These are phyloP conservation scores for Spinacia oleracea DNA, from an alignment of 179 eudicot species.

Conservation along the genomic window DNA sequence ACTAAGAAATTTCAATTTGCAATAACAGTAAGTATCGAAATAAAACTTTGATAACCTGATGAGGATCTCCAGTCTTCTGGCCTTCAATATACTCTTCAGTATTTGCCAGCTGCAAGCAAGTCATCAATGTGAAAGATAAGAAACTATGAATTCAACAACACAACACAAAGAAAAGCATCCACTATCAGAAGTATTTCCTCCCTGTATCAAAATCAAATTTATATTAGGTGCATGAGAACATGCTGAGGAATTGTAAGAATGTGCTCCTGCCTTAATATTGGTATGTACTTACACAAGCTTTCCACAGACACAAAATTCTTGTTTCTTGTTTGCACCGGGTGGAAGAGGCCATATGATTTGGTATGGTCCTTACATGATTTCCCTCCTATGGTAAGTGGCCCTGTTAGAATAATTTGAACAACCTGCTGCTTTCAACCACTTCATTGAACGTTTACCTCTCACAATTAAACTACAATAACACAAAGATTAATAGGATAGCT, in stretches of 20 bases:
- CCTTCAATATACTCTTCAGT: constrained; percentile 84
- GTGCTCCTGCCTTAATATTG: not conserved
- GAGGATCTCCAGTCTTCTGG: constrained; percentile 73
- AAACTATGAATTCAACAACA: not conserved
- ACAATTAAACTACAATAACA: constrained; percentile 53
- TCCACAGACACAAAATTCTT: constrained; percentile 62
- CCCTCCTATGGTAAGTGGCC: constrained; percentile 56
- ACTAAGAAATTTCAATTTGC: constrained; percentile 47
- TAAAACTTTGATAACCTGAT: constrained; percentile 57
- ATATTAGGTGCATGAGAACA: not conserved
- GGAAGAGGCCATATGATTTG: constrained; percentile 70
- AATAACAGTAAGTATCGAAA: not conserved
- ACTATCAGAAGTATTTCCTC: constrained; percentile 64
- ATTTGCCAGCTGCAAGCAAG: constrained; percentile 56
- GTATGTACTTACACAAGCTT: constrained; percentile 60
- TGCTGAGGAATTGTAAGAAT: not conserved
- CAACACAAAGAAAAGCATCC: not conserved
- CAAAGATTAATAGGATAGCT: not conserved
- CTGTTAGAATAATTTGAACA: constrained; percentile 31
- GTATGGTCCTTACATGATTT: constrained; percentile 64
- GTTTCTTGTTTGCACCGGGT: constrained; percentile 44
- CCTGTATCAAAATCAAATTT: constrained; percentile 46
- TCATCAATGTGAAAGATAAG: not conserved
- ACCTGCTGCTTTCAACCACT: constrained; percentile 31
- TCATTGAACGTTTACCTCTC: constrained; percentile 46